Conservation (phyloP, 768 basidiomycete genomes). For the Tylopilus plumbeoviolaceoides region DNA sequence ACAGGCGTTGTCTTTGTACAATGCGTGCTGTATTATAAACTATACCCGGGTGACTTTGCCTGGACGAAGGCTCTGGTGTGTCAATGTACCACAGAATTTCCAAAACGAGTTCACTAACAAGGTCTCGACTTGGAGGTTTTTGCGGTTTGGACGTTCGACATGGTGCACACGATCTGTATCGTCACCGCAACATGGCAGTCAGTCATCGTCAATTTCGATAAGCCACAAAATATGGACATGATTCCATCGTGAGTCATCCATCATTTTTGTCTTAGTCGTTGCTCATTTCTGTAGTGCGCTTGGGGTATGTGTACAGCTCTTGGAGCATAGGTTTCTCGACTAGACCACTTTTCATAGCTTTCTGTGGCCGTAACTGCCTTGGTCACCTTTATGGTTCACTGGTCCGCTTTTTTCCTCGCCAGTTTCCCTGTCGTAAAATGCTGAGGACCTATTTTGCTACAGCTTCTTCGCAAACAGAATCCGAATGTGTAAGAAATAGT, state of each 20-base stretch:
- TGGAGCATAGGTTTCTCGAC: neutral
- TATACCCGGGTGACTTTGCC: slow-evolving; percentile 26
- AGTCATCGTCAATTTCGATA: slow-evolving; percentile 23
- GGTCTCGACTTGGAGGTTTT: slow-evolving; percentile 17
- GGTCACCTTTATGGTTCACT: slow-evolving; percentile 33
- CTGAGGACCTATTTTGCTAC: neutral
- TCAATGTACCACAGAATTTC: neutral
- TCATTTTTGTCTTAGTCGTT: neutral
- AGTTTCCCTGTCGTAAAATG: no score
- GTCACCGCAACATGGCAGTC: slow-evolving; percentile 24
- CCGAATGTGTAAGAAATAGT: slow-evolving; percentile 26
- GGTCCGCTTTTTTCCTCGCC: slow-evolving; percentile 11
- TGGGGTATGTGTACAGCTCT: slow-evolving; percentile 16
- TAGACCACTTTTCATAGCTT: slow-evolving; percentile 12
- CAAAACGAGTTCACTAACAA: neutral
- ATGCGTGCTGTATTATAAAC: slow-evolving; percentile 27
- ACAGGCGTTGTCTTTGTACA: slow-evolving; percentile 33
- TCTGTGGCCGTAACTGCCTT: slow-evolving; percentile 30
- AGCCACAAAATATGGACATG: slow-evolving; percentile 23
- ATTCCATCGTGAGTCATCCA: slow-evolving; percentile 26
- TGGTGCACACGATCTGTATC: slow-evolving; percentile 29
- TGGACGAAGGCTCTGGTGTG: slow-evolving; percentile 29
- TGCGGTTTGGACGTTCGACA: slow-evolving; percentile 26
- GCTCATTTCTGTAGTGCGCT: slow-evolving; percentile 18
- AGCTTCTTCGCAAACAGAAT: slow-evolving; percentile 34